A percentile compares a stretch with the other conserved stretches of the same genome.
Conservation (phyloP, 495 filamentous ascomycete species). For the Xylaria sp. region DNA sequence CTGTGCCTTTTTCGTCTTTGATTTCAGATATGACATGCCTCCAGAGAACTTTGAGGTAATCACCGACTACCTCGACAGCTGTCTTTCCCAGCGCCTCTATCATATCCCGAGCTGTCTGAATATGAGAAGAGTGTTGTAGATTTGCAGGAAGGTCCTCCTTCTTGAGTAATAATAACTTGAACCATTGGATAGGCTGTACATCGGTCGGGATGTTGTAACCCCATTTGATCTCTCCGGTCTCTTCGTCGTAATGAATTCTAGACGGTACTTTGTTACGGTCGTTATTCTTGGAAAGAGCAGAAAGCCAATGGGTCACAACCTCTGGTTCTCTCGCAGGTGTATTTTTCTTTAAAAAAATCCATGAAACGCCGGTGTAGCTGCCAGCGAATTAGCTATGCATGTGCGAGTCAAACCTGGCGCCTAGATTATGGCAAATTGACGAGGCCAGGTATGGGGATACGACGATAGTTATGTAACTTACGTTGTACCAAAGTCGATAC, state of each 20-base stretch:
- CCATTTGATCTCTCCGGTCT: constrained; percentile 28
- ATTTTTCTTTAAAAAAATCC: not conserved
- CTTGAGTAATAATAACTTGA: constrained; percentile 44
- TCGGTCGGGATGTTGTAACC: constrained; percentile 34
- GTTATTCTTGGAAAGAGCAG: constrained; percentile 30
- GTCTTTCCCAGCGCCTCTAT: constrained; percentile 18
- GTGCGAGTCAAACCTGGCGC: not conserved
- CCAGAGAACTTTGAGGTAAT: constrained; percentile 41
- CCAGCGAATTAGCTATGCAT: not conserved
- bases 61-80: constrained; percentile 30
- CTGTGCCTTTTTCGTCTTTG: constrained; percentile 21
- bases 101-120: constrained; percentile 19
- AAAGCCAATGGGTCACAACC: constrained; percentile 11
- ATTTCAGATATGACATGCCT: constrained; percentile 26
- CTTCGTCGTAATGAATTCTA: not conserved
- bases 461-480: constrained; percentile 6
- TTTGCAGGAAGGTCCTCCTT: constrained; percentile 33
- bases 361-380: constrained; percentile 31
- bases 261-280: constrained; percentile 31
- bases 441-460: not conserved
- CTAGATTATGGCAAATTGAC: not conserved
- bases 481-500: constrained; percentile 39
- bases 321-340: not conserved
- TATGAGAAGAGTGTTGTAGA: constrained; percentile 18
- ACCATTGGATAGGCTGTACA: constrained; percentile 35